These are phyloP conservation scores for apple (Malus domestica) DNA, from an alignment of 306 rosid species.

Conservation along the genomic window DNA sequence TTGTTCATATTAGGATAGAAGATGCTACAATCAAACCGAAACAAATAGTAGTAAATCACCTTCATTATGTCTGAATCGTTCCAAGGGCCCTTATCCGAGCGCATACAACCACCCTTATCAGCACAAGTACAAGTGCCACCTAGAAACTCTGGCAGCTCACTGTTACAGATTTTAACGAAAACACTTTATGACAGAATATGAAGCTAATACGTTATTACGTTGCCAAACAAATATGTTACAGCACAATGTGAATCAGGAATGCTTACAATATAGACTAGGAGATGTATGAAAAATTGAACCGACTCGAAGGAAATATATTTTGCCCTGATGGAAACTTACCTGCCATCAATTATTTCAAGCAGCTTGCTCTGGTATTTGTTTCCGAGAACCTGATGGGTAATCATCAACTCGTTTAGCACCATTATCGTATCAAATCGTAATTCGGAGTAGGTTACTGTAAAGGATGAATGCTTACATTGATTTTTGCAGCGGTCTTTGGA, in stretches of 20 bases:
- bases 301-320: not conserved
- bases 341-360: conserved; percentile 87
- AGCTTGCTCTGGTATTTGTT: conserved; percentile 91
- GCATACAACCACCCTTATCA: conserved; percentile 95
- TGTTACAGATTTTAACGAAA: conserved; percentile 24
- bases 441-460: not conserved
- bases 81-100: conserved; percentile 98
- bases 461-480: conserved; percentile 42
- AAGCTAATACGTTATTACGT: not conserved
- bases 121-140: conserved; percentile 91
- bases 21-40: not conserved
- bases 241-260: not conserved
- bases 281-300: not conserved
- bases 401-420: conserved; percentile 16
- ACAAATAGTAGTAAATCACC: conserved; percentile 30
- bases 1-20: not conserved
- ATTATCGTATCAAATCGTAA: not conserved
- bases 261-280: not conserved
- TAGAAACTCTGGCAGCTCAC: conserved; percentile 88
- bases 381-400: conserved; percentile 70
- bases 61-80: conserved; percentile 71
- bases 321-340: conserved; percentile 24
- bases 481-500: conserved; percentile 85
- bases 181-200: not conserved
- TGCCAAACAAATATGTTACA: not conserved